Base-by-base conservation (phyloP, 164 flowering plant genomes). In the Dillenia suffruticosa region DNA sequence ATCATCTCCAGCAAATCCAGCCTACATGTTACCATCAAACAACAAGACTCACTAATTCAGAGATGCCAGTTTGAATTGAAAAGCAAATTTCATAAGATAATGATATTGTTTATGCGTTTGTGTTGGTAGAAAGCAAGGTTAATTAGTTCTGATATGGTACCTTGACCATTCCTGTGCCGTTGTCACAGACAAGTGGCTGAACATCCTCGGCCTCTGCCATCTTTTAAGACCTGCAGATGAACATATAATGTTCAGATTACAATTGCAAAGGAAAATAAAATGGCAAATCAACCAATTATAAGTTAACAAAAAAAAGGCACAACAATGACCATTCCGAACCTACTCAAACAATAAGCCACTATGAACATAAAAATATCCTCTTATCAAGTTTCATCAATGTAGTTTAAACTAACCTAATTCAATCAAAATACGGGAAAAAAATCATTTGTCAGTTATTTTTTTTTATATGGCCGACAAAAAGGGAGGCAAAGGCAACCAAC, bases 1-100 rank as follows among this genome's bases (percentile, higher is more conserved):
- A 81, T 86, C 91, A 70, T 86, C 86, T 58, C 91, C 90, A 62
- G 87, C 90, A 79, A 85, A 85, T 60, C 90, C 90, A 65, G 90
- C 90, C 90, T 82, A 68, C 47, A 47, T 15, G 44, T 54, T 62
- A 19, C 24, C 24, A 54, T 26, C 17, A 32, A 32, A 56, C 44
- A 57, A 49, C 44, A 49, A 22, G 3, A 61, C 5, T 9, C 60
- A 26, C 61, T 47, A 53, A 54, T 64, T 12, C 8, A 5, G 51
- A 54, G 52, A 50, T 9, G 14, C n/a, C 10, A 22, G 13, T 40
- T 54, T 14, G 44, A 64, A 45, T 22, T n/a, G 50, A 45, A 49
- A 22, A 26, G 52, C 26, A 50, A 50, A 40, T 12, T 43, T 17
- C 11, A 45, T 16, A 1, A 26, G 12, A 26, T 54, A 54, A 15